Conservation (phyloP, 352 stramenopile genomes). For the Phytophthora pluvialis region DNA sequence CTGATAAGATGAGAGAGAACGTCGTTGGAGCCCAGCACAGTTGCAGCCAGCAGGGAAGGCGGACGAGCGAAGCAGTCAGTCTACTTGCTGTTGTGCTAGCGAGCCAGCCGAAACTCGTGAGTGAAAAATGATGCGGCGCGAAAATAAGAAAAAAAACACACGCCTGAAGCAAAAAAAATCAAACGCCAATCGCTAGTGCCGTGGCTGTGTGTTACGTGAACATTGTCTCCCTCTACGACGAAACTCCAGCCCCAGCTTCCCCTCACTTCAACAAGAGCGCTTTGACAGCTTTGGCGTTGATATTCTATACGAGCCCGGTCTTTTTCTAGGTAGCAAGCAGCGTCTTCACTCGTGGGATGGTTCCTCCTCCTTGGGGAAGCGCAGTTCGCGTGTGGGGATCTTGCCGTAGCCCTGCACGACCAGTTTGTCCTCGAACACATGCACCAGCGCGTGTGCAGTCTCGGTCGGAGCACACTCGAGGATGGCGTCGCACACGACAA, state of each 20-base stretch:
- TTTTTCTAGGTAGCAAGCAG: neutral
- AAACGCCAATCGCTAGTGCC: slow-evolving; percentile 25
- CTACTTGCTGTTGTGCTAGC: slow-evolving; percentile 15
- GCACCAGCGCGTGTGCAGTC: slow-evolving; percentile 66
- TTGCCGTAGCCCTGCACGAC: slow-evolving; percentile 67
- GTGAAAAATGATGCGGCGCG: slow-evolving; percentile 32
- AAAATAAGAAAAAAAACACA: slow-evolving; percentile 22
- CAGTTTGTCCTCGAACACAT: slow-evolving; percentile 60
- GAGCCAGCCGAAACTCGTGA: slow-evolving; percentile 15
- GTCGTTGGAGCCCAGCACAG: slow-evolving; percentile 1
- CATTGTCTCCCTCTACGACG: slow-evolving; percentile 5
- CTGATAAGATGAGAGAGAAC: slow-evolving; percentile 16
- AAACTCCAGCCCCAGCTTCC: neutral
- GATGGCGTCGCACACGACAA: slow-evolving; percentile 70
- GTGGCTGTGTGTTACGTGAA: slow-evolving; percentile 15
- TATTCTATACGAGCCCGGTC: too few relatives aligned
- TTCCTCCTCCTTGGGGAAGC: slow-evolving; percentile 32
- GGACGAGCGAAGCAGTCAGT: slow-evolving; percentile 11
- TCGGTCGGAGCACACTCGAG: slow-evolving; percentile 69
- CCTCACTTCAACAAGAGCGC: slow-evolving; percentile 14
- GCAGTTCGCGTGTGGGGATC: slow-evolving; percentile 59
- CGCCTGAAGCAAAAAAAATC: slow-evolving; percentile 31
- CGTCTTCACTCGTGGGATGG: neutral
- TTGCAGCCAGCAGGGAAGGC: slow-evolving; percentile 8
- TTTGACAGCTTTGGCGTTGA: too few relatives aligned